A percentile compares a stretch with the other conserved stretches of the same genome.
phyloP scores from a whole-genome alignment of 352 stramenopile genomes.

The Lagenidium giganteum region DNA sequence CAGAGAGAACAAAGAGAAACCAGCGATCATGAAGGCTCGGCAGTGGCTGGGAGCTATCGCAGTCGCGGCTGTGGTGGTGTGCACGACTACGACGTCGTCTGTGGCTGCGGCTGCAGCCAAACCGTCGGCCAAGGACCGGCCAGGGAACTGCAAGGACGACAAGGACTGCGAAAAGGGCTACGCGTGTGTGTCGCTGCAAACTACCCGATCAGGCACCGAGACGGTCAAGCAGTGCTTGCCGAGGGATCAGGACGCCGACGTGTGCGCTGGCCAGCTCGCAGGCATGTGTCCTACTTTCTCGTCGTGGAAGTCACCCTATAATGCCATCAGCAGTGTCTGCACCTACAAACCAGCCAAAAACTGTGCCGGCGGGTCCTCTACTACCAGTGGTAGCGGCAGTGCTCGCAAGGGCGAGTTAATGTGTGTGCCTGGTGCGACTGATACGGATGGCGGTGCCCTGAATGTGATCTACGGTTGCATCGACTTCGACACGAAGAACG shows the following conservation, averaged over 20 bases:
- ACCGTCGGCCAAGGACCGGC: too few species aligned
- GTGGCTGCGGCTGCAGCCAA: too few species aligned
- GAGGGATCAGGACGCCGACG: conserved; percentile 46
- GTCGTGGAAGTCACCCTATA: conserved; percentile 60
- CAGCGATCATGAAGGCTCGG: too few species aligned
- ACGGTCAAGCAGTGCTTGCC: conserved; percentile 71
- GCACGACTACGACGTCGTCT: too few species aligned
- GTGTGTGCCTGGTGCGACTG: conserved; percentile 40
- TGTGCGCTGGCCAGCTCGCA: conserved; percentile 58
- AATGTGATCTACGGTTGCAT: conserved; percentile 71
- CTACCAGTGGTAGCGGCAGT: conserved; percentile 24
- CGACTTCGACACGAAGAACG: conserved; percentile 43
- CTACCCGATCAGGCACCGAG: conserved; percentile 44
- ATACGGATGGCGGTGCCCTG: conserved; percentile 32
- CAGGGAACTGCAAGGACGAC: conserved; percentile 46
- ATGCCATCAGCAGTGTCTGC: conserved; percentile 72
- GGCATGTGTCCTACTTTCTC: conserved; percentile 68
- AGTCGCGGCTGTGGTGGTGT: too few species aligned
- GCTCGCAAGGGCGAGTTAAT: conserved; percentile 50
- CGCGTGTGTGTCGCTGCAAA: conserved; percentile 68
- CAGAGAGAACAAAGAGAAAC: too few species aligned
- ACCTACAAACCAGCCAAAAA: conserved; percentile 70
- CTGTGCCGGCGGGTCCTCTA: too few species aligned
- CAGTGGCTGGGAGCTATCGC: too few species aligned
- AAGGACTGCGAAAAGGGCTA: conserved; percentile 49